Base-by-base conservation (phyloP, 495 filamentous ascomycete genomes). In the Podospora anserina region DNA sequence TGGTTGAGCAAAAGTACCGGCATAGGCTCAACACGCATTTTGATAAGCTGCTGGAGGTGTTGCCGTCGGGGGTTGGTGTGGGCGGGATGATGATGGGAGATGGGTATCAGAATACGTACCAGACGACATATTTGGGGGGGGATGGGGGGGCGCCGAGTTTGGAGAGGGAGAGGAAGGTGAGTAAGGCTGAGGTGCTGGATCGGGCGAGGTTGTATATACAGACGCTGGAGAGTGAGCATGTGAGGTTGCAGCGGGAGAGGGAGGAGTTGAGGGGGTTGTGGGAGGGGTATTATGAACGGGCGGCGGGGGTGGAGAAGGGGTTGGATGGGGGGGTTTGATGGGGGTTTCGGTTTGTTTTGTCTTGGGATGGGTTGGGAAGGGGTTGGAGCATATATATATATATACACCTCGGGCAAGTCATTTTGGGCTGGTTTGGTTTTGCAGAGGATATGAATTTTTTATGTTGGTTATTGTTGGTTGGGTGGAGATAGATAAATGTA, bases 151-250 rank as follows among this genome's bases (percentile, higher is more conserved):
- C 23, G 63, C 26, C 18, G 23, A 27, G 58, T 34, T 18, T 27
- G 39, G 44, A 44, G 18, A 58, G 59, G 27, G 56, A 68, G 18
- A 66, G 69, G 44, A 49, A 66, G 59, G 65, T 77, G 15, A 77
- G 73, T 65, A 79, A 79, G 57, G 72, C 69, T 1, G 76, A 79
- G 30, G 76, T 79, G 56, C 68, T 79, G 39, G 72, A 76, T 23
- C 69, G 70, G 13, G 76, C 78, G 11, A 64, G 72, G 15, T 5
- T 65, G 57, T 69, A 74, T 58, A 78, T 78, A 53, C 63, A 66
- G 64, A 44, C 66, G 27, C 44, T 75, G 64, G 68, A 75, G 70
- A 56, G 20, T 19, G 64, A 70, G n/a, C 28, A 66, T 3, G 19
- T n/a, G 44, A 39, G 70, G 34, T 58, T 72, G 44, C 23, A 64